These are phyloP conservation scores for Samsoniella hepiali DNA, from an alignment of 2,329 filamentous ascomycete genomes.

Conservation along the genomic window DNA sequence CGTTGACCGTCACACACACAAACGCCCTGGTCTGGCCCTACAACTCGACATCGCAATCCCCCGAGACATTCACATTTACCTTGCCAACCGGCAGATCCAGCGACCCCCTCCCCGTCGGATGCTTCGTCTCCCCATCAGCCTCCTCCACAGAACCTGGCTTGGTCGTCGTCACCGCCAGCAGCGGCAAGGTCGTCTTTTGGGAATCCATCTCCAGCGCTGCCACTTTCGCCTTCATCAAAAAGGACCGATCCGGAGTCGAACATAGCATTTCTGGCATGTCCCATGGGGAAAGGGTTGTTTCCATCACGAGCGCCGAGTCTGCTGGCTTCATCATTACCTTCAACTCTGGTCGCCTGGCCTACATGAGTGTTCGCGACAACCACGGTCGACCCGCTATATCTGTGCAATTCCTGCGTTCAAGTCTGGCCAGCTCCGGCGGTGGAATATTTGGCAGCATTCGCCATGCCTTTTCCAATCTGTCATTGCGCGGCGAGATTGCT, in stretches of 20 bases:
- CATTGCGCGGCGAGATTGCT: constrained; percentile 72
- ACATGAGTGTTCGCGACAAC: constrained; percentile 79
- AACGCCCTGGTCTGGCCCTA: constrained; percentile 93
- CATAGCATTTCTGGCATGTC: constrained; percentile 69
- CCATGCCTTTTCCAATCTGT: constrained; percentile 67
- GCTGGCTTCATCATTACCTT: constrained; percentile 84
- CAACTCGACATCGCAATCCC: constrained; percentile 61
- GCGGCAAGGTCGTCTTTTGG: constrained; percentile 88
- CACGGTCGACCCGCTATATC: constrained; percentile 82
- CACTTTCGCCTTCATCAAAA: constrained; percentile 76
- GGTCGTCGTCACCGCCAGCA: constrained; percentile 78
- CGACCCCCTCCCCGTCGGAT: constrained; percentile 76
- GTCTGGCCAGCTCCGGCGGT: constrained; percentile 51
- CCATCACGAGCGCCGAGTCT: constrained; percentile 77
- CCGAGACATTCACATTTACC: constrained; percentile 76
- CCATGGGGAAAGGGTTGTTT: constrained; percentile 72
- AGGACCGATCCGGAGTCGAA: constrained; percentile 77
- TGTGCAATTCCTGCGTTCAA: constrained; percentile 70
- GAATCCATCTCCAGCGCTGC: constrained; percentile 89
- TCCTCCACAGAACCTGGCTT: constrained; percentile 80
- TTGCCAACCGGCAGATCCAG: constrained; percentile 69
- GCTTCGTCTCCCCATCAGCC: constrained; percentile 75
- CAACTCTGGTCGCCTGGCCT: constrained; percentile 81
- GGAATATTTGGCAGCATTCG: constrained; percentile 81
- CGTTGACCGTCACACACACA: constrained; percentile 73